These are phyloP conservation scores for Populus ilicifolia DNA, from an alignment of 345 rosid species.

Conservation along the genomic window DNA sequence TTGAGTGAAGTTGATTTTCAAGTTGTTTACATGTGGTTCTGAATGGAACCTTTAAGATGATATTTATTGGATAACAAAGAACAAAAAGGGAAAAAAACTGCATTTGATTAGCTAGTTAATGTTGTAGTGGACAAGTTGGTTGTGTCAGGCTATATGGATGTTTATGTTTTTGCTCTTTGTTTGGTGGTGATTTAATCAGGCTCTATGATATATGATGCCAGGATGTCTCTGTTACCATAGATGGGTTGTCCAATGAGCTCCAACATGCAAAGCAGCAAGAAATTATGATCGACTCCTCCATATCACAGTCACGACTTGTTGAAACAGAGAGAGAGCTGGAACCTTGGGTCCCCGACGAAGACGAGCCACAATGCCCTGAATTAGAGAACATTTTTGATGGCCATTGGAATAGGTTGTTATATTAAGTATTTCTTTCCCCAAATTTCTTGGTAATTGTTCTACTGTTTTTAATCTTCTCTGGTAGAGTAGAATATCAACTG, in stretches of 20 bases:
- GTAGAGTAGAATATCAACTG: conserved; percentile 10
- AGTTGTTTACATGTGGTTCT: not conserved
- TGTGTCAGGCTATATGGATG: not conserved
- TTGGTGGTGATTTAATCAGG: not conserved
- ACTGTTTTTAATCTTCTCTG: not conserved
- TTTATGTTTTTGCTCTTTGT: not conserved
- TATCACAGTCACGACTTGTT: conserved; percentile 57
- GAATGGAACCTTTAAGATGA: not conserved
- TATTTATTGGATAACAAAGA: not conserved
- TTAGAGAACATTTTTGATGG: conserved; percentile 67
- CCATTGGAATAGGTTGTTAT: conserved; percentile 57
- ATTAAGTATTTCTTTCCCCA: conserved; percentile 11
- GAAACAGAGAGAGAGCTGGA: conserved; percentile 73
- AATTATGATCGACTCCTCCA: conserved; percentile 67
- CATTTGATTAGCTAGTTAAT: not conserved
- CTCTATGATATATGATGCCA: conserved; percentile 26
- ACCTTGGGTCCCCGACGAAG: conserved; percentile 84
- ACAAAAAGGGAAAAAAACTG: not conserved
- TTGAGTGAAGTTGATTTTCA: conserved; percentile 3
- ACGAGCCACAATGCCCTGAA: conserved; percentile 56
- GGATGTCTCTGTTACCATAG: conserved; percentile 75
- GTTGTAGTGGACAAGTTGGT: not conserved
- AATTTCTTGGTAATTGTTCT: conserved; percentile 19
- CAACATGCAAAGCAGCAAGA: conserved; percentile 57
- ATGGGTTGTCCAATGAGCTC: conserved; percentile 47